Evolutionary conservation across 495 filamentous ascomycete species (phyloP), one percentile per base, ranked within the genome.

Genomic region (Neurospora sp.): DNA sequence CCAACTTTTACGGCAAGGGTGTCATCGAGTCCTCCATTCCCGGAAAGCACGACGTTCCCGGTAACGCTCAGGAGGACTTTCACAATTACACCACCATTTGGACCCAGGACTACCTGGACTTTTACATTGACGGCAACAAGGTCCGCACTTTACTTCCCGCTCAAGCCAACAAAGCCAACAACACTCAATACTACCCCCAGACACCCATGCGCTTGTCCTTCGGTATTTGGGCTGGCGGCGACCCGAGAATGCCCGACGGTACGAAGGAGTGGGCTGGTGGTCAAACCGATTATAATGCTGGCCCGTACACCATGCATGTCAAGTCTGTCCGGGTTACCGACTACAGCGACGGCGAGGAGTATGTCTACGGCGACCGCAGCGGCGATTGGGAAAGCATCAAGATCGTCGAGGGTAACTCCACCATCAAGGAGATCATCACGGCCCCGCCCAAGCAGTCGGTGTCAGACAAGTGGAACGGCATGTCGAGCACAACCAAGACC

Each of bases 1-100:
- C 85, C 83, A 96, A 96, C 82, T 97, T 93, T 78, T 97, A 94
- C 75, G 93, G 94, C 76, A 95, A 96, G 80, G 93, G 93, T 44
- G 80, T 88, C 18, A 80, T 70, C n/a, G 81, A 82, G 48, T 80
- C 75, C 75, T 65, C 74, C 73, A 94, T 93, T 59, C 92, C 87
- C 70, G 84, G 84, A 35, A 88, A 85, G 76, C 86, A 89, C 76
- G 77, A 83, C 9, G 79, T 85, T 59, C 79, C 84, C 18, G 79
- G 78, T 72, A 76, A 75, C 40, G 77, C 80, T 6, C 79, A 80
- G 61, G 73, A 77, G 70, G 83, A 84, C 69, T 92, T 89, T 80
- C 91, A 96, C 81, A 96, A 92, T 70, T 97, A 96, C 79, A 91
- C 92, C n/a, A 85, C 91, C 42, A 86, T 92, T 72, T 97, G 94